Conservation (phyloP, 495 filamentous ascomycete genomes). For the Penicillium silybi region DNA sequence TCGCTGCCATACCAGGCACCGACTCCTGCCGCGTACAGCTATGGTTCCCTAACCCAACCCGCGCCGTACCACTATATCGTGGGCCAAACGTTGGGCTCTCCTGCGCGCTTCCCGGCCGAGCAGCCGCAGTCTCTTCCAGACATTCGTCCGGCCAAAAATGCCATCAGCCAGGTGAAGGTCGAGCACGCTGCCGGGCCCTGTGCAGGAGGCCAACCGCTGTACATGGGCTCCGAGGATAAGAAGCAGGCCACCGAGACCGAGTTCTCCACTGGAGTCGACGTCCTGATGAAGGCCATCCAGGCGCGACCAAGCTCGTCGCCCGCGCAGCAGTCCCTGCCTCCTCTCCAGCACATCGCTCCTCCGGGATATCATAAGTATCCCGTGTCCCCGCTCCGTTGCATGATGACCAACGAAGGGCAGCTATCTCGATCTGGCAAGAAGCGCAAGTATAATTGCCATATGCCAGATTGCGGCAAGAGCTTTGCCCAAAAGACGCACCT, state of each 20-base stretch:
- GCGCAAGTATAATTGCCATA: slow-evolving; percentile 66
- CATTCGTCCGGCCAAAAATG: slow-evolving; percentile 42
- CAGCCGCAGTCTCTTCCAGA: slow-evolving; percentile 34
- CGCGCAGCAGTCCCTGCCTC: slow-evolving; percentile 31
- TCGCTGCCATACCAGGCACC: slow-evolving; percentile 38
- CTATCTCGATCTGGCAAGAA: slow-evolving; percentile 34
- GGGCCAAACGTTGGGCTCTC: slow-evolving; percentile 25
- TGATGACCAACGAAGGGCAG: slow-evolving; percentile 27
- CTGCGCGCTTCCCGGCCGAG: slow-evolving; percentile 31
- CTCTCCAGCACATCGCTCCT: slow-evolving; percentile 32
- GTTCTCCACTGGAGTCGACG: slow-evolving; percentile 81
- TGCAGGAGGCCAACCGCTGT: not conserved
- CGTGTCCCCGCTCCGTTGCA: slow-evolving; percentile 25
- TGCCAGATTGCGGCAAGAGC: slow-evolving; percentile 72
- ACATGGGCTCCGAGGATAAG: slow-evolving; percentile 10
- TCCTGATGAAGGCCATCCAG: slow-evolving; percentile 91
- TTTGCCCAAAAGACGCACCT: slow-evolving; percentile 93
- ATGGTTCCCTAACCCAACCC: slow-evolving; percentile 29
- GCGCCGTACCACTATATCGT: slow-evolving; percentile 39
- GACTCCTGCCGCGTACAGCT: slow-evolving; percentile 30
- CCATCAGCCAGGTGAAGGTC: slow-evolving; percentile 29
- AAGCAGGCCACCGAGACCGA: slow-evolving; percentile 40
- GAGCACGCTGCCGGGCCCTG: not conserved
- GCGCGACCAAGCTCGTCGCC: slow-evolving; percentile 47
- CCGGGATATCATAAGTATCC: slow-evolving; percentile 19